Evolutionary conservation across 257 asterid species (phyloP).

Genomic region (Nicotiana sylvestris): DNA sequence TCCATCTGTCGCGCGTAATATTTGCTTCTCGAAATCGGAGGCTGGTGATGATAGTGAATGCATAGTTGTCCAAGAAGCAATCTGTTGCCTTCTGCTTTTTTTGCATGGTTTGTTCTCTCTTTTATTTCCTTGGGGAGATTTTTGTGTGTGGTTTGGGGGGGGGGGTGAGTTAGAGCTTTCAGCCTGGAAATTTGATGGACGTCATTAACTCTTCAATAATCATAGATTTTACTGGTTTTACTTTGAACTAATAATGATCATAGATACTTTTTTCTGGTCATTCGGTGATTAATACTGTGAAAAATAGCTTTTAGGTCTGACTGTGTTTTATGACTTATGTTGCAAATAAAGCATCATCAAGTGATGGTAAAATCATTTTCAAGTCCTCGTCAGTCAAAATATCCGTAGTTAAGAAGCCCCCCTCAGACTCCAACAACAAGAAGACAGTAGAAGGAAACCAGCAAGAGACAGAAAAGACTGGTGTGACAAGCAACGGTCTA

Average conservation of each 20-base stretch:
- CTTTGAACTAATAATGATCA: not conserved
- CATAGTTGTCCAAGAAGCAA: not conserved
- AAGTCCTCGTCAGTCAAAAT: slow-evolving; percentile 36
- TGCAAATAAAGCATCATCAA: slow-evolving; percentile 19
- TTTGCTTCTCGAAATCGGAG: not conserved
- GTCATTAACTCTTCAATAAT: not conserved
- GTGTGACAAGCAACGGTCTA: slow-evolving; percentile 26
- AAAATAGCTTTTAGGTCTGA: not conserved
- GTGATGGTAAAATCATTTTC: slow-evolving; percentile 14
- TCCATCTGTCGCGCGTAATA: too few species aligned
- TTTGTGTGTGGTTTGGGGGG: too few species aligned
- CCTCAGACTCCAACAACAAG: slow-evolving; percentile 15
- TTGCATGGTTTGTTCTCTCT: not conserved
- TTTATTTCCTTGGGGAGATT: not conserved
- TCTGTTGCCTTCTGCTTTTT: not conserved
- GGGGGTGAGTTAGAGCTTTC: not conserved
- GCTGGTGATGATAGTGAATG: not conserved
- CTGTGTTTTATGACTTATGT: not conserved
- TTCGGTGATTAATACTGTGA: not conserved
- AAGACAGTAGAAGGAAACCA: slow-evolving; percentile 8
- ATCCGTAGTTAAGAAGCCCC: slow-evolving; percentile 44
- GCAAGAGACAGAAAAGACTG: slow-evolving; percentile 14
- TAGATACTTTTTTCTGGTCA: not conserved
- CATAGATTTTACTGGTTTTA: not conserved
- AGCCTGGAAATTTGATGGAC: not conserved